Conservation (phyloP, 2,329 filamentous ascomycete genomes). For the Boeremia exigua region DNA sequence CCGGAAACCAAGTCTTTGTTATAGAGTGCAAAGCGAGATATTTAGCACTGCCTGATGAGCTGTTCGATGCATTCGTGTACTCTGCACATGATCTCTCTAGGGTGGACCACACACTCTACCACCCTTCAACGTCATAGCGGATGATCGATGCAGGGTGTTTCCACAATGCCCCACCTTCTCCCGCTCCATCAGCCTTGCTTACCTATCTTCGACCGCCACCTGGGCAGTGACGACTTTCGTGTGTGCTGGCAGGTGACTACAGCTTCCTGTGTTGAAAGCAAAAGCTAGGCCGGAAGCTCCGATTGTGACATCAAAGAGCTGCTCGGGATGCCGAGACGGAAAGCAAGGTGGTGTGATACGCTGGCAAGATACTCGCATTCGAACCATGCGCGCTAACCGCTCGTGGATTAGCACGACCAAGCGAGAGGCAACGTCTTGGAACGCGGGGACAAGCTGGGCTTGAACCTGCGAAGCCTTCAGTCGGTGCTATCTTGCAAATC, state of each 20-base stretch:
- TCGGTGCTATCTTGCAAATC: background rate
- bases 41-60: too few relatives aligned
- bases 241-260: background rate
- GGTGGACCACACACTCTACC: background rate
- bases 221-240: background rate
- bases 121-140: background rate
- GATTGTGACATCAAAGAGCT: background rate
- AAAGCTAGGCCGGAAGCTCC: background rate
- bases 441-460: slow-evolving; percentile 5
- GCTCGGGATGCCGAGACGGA: background rate
- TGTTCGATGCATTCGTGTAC: too few relatives aligned
- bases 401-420: slow-evolving; percentile 1
- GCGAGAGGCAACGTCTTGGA: slow-evolving; percentile 3
- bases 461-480: background rate
- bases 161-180: background rate
- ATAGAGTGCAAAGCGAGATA: too few relatives aligned
- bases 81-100: too few relatives aligned
- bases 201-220: background rate
- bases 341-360: slow-evolving; percentile 1
- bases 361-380: background rate
- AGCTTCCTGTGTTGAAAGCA: background rate
- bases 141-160: background rate
- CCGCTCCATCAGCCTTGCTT: background rate
- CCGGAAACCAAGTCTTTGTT: too few relatives aligned
- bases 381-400: background rate